Evolutionary conservation across 345 rosid species (phyloP), one percentile per base, ranked within the genome.

Genomic region (Carallia brachiata): DNA sequence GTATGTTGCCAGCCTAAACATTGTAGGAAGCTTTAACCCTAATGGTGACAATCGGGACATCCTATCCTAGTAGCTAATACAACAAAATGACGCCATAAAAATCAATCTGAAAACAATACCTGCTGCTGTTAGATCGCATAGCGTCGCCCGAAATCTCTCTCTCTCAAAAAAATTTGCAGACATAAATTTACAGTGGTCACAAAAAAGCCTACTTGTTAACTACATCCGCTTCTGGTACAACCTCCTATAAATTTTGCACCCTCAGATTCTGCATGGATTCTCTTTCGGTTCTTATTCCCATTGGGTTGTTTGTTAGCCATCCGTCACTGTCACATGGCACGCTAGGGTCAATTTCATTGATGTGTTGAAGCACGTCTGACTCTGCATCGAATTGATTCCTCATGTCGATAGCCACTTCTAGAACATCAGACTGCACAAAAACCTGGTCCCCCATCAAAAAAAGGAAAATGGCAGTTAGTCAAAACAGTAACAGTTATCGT

Each of bases 351-450:
- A 73, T 76, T 52, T 66, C 74, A 36, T 87, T 87, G 28, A 86
- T 37, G 61, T 84, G 89, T 48, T 64, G 77, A 74, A 94, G 84
- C 72, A 40, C 66, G 50, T 68, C 68, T 36, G 77, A 68, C 66
- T 84, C 81, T 32, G 80, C 84, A 48, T 91, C 96, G 6, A 91
- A 85, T 68, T 84, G 95, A 65, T 87, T 79, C 77, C 95, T 85
- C 93, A 94, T 88, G 84, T 88, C 97, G 23, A 80, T 67, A 27
- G 95, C 97, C 59, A 94, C 98, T 31, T 89, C 96, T 0, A 82
- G 79, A 73, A 94, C 97, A 71, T 94, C 98, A 4, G 97, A 94
- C 75, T 94, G 98, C 71, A 94, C 75, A 71, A 91, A 87, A 39
- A 91, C 89, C 98, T 89, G n/a, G 87, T 67, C 32, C 58, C 60